Conservation (phyloP, 2,329 filamentous ascomycete species). For the Coccinonectria pachysandricola region DNA sequence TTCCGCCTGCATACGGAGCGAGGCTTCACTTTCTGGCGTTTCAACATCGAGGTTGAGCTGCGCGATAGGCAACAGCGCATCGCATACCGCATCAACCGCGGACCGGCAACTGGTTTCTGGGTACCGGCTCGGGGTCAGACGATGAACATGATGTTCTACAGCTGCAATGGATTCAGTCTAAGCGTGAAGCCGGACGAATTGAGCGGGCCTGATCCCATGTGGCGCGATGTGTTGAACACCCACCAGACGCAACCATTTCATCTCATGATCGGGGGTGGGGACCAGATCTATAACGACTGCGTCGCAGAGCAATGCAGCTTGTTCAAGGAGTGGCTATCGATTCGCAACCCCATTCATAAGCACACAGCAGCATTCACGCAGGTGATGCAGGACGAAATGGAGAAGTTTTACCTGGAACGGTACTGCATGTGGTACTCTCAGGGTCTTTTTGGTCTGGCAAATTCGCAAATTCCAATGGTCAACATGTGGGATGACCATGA, state of each 20-base stretch:
- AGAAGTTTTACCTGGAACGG: conserved; percentile 75
- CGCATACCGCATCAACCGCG: conserved; percentile 90
- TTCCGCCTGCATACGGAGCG: conserved; percentile 75
- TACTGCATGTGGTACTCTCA: conserved; percentile 96
- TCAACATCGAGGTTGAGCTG: conserved; percentile 89
- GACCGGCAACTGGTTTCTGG: conserved; percentile 86
- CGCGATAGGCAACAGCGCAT: conserved; percentile 69
- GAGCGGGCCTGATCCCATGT: conserved; percentile 89
- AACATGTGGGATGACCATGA: conserved; percentile 98
- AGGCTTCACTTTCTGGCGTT: conserved; percentile 92
- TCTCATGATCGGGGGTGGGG: conserved; percentile 94
- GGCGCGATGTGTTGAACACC: conserved; percentile 88
- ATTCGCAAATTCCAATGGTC: conserved; percentile 92
- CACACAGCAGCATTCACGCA: conserved; percentile 65
- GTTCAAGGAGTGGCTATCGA: conserved; percentile 77
- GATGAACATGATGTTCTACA: conserved; percentile 99
- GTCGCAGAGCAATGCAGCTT: conserved; percentile 63
- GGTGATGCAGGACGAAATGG: conserved; percentile 80
- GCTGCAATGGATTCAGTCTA: conserved; percentile 89
- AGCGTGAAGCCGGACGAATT: conserved; percentile 69
- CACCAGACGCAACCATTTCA: conserved; percentile 92
- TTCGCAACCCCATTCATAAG: conserved; percentile 71
- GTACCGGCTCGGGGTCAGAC: conserved; percentile 72
- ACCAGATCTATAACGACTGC: conserved; percentile 92
- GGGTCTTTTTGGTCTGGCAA: conserved; percentile 85